A percentile compares a stretch with the other conserved stretches of the same genome.
Evolutionary conservation across 257 asterid genomes (phyloP).

Genomic region (Gynochthodes officinalis): DNA sequence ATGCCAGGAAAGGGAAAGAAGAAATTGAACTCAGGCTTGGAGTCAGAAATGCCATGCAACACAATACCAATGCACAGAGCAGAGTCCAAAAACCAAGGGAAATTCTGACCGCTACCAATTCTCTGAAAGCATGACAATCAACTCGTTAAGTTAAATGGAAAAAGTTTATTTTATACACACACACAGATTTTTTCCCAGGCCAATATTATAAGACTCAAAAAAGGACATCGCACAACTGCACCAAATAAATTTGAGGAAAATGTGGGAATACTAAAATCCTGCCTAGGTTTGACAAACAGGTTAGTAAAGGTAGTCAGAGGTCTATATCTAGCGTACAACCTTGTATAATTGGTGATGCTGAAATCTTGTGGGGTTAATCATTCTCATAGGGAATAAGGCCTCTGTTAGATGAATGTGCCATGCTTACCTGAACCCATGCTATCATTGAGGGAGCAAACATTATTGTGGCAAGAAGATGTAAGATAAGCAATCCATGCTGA

Average conservation of each 20-base stretch:
- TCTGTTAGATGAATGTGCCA: background rate
- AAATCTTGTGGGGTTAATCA: background rate
- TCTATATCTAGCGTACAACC: background rate
- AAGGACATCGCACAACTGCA: background rate
- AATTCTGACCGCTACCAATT: slow-evolving; percentile 53
- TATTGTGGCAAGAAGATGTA: slow-evolving; percentile 72
- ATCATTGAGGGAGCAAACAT: slow-evolving; percentile 85
- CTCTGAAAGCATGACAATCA: slow-evolving; percentile 49
- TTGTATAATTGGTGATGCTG: background rate
- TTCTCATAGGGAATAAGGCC: background rate
- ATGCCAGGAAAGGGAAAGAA: slow-evolving; percentile 57
- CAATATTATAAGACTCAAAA: background rate
- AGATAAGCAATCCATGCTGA: slow-evolving; percentile 74
- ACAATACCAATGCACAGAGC: slow-evolving; percentile 66
- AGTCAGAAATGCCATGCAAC: slow-evolving; percentile 74
- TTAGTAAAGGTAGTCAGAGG: background rate
- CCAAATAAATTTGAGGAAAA: no score
- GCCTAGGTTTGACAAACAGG: background rate
- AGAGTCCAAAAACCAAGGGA: slow-evolving; percentile 80
- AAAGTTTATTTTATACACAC: no score
- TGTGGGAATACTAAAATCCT: no score
- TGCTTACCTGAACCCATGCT: slow-evolving; percentile 86
- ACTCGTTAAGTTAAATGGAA: background rate
- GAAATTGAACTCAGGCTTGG: slow-evolving; percentile 75
- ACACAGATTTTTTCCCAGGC: no score